Conservation (phyloP, 2,329 filamentous ascomycete species). For the Colletotrichum plurivorum region DNA sequence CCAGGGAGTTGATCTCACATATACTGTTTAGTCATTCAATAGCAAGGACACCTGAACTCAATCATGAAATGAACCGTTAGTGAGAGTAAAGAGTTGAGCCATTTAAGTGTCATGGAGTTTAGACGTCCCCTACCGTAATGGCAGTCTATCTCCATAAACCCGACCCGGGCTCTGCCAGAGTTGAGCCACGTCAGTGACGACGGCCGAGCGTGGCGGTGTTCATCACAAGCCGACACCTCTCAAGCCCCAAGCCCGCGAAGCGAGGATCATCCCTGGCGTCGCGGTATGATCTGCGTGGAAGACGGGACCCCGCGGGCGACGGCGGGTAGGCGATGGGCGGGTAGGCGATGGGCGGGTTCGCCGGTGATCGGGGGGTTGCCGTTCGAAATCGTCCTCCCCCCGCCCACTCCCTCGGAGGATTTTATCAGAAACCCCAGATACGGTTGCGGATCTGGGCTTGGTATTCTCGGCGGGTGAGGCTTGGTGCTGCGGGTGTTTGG, state of each 20-base stretch:
- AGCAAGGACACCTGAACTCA: no score
- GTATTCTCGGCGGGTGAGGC: conserved; percentile 1
- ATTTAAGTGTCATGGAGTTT: no score
- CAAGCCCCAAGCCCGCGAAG: no score
- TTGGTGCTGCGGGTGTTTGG: neutral
- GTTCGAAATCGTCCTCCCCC: neutral
- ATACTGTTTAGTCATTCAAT: conserved; percentile 10
- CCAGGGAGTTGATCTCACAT: conserved; percentile 19
- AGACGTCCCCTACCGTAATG: no score
- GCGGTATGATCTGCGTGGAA: neutral
- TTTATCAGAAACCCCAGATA: conserved; percentile 6
- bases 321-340: neutral
- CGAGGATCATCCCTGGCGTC: neutral
- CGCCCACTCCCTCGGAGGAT: conserved; percentile 7
- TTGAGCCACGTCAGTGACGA: neutral
- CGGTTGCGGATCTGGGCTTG: conserved; percentile 2
- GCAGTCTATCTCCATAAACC: no score
- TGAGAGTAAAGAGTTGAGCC: no score
- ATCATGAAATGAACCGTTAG: no score
- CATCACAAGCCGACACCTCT: neutral
- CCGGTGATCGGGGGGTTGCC: neutral
- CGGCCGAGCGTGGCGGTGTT: conserved; percentile 6
- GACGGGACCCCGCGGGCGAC: neutral
- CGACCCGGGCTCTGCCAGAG: no score
- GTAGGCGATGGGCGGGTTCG: neutral